Evolutionary conservation across 345 rosid species (phyloP), one percentile per base, ranked within the genome.

Genomic region (Theobroma cacao): DNA sequence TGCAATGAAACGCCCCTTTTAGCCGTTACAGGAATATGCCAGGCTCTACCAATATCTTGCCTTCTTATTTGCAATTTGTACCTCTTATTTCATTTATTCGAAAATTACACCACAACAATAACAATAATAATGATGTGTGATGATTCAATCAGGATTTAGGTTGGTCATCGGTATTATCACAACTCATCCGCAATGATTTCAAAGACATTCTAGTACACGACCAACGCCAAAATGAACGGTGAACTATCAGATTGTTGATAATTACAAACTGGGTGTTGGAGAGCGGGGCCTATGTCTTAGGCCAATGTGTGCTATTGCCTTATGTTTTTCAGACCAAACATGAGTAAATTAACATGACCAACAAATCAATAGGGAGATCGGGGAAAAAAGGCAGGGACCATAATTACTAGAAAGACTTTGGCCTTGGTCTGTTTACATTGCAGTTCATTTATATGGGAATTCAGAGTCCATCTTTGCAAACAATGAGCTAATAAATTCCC

Each of bases 1-100:
- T 53, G 80, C 81, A 80, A 59, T 77, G 72, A 79, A 72, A 82
- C 41, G 85, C 75, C 83, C 52, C 80, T 78, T 77, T 85, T 81
- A 34, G 79, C 78, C 83, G 79, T 85, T 82, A 74, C n/a, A 24
- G 45, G 56, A 61, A 60, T 59, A 64, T 34, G 48, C 28, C 73
- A 50, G n/a, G 41, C 50, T 50, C 65, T 74, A 72, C 53, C 48
- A 47, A 40, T 47, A n/a, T n/a, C 36, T n/a, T 30, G 6, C 3
- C 31, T 78, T 40, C 75, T 60, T 43, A 47, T 62, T 3, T 6
- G 52, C 48, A 18, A 4, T n/a, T 13, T 26, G 31, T 53, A 58
- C 28, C 14, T 28, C n/a, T 31, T n/a, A 20, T 15, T 61, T 5
- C 28, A 40, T 45, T 41, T 43, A 61, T 5, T 33, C 11, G 5